Evolutionary conservation across 148 eudicot species (phyloP).

Genomic region (Chenopodium album): DNA sequence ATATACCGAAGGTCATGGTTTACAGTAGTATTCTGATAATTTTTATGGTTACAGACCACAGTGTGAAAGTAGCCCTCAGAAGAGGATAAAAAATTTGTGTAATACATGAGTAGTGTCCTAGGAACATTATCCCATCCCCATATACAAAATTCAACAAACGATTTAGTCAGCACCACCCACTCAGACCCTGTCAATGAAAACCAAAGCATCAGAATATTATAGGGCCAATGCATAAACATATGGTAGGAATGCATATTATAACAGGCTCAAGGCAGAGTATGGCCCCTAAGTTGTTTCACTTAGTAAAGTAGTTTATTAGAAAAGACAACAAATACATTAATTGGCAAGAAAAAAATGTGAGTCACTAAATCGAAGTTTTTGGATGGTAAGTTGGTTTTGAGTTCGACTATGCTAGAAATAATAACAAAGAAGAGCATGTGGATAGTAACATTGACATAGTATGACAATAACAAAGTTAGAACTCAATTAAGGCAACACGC

Average conservation of each 20-base stretch:
- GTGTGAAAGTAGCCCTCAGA: conserved; percentile 92
- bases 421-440: no score
- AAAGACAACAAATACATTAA: not conserved
- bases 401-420: no score
- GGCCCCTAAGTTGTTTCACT: not conserved
- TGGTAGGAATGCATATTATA: not conserved
- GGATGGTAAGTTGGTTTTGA: no score
- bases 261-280: no score
- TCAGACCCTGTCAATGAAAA: conserved; percentile 59
- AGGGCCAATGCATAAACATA: not conserved
- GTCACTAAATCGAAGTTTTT: no score
- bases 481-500: not conserved
- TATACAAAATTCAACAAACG: conserved; percentile 80
- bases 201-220: not conserved
- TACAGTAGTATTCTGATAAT: conserved; percentile 89
- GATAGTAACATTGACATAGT: no score
- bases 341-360: not conserved
- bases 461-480: not conserved
- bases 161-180: conserved; percentile 72
- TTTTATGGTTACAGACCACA: conserved; percentile 81
- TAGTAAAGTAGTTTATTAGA: not conserved
- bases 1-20: conserved; percentile 68
- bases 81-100: conserved; percentile 74
- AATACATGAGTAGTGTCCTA: conserved; percentile 88
- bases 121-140: conserved; percentile 99